These are phyloP conservation scores for Fomitopsis palustris DNA, from an alignment of 1,284 basidiomycete genomes.

Conservation along the genomic window DNA sequence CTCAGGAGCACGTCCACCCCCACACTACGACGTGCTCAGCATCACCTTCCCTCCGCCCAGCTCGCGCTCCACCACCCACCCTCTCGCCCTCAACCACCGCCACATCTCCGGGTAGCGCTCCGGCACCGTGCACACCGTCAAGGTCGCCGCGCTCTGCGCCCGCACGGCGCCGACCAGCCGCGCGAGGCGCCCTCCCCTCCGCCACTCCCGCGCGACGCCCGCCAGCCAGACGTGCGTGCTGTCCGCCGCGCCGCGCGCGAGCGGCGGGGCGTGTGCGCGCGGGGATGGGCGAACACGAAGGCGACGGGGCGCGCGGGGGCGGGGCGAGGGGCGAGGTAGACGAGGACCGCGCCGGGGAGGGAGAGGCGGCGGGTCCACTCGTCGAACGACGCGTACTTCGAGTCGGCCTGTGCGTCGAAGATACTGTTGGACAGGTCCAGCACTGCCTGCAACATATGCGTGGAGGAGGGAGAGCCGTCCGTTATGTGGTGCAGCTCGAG, in stretches of 20 bases:
- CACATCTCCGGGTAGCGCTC: slow-evolving; percentile 24
- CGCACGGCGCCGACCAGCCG: slow-evolving; percentile 19
- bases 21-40: slow-evolving; percentile 12
- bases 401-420: slow-evolving; percentile 16
- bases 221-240: slow-evolving; percentile 26
- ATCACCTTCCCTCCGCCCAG: slow-evolving; percentile 21
- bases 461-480: slow-evolving; percentile 2
- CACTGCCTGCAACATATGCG: slow-evolving; percentile 7
- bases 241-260: slow-evolving; percentile 14
- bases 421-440: slow-evolving; percentile 21
- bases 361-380: slow-evolving; percentile 21
- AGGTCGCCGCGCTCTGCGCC: neutral
- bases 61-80: slow-evolving; percentile 22
- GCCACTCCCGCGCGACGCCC: slow-evolving; percentile 19
- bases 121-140: slow-evolving; percentile 26
- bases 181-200: slow-evolving; percentile 20
- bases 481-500: neutral
- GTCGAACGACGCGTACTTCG: slow-evolving; percentile 22
- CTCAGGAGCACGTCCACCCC: no score
- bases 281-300: slow-evolving; percentile 23
- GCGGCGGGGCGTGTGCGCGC: slow-evolving; percentile 15
- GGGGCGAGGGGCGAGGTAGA: slow-evolving; percentile 16
- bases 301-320: slow-evolving; percentile 12
- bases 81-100: slow-evolving; percentile 22
- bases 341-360: slow-evolving; percentile 15